A percentile compares a stretch with the other conserved stretches of the same genome.
Evolutionary conservation across 2,329 filamentous ascomycete species (phyloP).

Genomic region (Fusarium concolor): DNA sequence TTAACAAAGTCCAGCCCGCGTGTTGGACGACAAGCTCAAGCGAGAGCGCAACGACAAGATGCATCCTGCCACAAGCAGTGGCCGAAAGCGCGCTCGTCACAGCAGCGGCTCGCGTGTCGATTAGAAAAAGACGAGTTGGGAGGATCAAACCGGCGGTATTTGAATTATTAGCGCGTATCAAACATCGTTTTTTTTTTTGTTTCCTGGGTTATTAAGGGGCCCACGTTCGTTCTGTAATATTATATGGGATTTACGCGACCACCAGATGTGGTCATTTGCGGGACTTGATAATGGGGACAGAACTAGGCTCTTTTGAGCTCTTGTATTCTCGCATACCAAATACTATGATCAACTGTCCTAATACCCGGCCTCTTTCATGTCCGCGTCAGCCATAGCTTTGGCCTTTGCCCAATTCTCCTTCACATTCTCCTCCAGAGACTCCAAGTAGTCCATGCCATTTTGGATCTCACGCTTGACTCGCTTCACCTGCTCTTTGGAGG

Average conservation of each 20-base stretch:
- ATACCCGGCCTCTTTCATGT: neutral
- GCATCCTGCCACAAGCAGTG: slow-evolving; percentile 62
- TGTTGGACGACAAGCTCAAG: slow-evolving; percentile 75
- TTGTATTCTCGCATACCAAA: neutral
- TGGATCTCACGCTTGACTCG: neutral
- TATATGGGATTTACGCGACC: neutral
- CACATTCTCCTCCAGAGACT: neutral
- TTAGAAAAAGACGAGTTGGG: neutral
- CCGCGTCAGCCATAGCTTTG: neutral
- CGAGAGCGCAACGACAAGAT: slow-evolving; percentile 70
- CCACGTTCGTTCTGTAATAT: slow-evolving; percentile 1
- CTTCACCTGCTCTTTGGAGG: neutral
- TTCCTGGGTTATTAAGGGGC: slow-evolving; percentile 18
- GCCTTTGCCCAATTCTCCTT: neutral
- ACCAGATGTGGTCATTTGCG: neutral
- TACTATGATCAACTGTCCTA: neutral
- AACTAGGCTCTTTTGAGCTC: neutral
- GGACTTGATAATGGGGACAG: neutral
- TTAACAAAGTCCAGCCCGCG: slow-evolving; percentile 61
- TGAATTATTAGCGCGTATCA: neutral
- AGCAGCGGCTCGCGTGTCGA: slow-evolving; percentile 53
- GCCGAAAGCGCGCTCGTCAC: slow-evolving; percentile 68
- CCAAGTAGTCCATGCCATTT: neutral
- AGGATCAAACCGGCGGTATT: neutral
- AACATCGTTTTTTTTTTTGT: slow-evolving; percentile 10